A percentile compares a stretch with the other conserved stretches of the same genome.
phyloP scores from a whole-genome alignment of 176 grass and related monocot species.

The Oryza longistaminata region DNA sequence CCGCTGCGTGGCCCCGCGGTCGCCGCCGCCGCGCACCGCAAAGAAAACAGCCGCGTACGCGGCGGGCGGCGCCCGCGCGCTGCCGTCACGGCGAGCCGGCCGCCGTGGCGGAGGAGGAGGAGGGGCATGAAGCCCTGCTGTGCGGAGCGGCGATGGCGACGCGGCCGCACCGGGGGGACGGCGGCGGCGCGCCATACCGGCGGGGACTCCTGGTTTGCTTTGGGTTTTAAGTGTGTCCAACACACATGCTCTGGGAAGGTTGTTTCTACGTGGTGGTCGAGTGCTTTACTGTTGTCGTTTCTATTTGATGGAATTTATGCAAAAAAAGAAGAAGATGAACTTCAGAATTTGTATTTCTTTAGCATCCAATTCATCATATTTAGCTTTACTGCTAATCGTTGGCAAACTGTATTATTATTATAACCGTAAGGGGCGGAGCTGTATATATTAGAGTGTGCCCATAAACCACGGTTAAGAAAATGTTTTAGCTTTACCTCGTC shows the following conservation, averaged over 20 bases:
- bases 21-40: neutral
- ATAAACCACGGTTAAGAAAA: too few species aligned
- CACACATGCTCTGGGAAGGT: neutral
- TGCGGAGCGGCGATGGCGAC: constrained; percentile 18
- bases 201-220: constrained; percentile 36
- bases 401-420: too few species aligned
- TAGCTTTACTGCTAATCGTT: too few species aligned
- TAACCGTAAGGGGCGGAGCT: too few species aligned
- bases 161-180: neutral
- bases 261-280: neutral
- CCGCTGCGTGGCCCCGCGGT: neutral
- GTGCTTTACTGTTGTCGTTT: neutral
- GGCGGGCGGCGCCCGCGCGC: neutral
- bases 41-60: neutral
- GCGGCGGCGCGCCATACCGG: neutral
- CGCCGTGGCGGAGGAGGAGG: neutral
- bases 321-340: neutral
- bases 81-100: neutral
- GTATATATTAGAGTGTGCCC: too few species aligned
- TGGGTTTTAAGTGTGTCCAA: constrained; percentile 8
- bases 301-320: neutral
- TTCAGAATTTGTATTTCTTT: neutral
- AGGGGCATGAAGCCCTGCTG: constrained; percentile 16
- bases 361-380: neutral
- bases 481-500: too few species aligned